These are phyloP conservation scores for Pseudogymnoascus sp. DNA, from an alignment of 2,329 filamentous ascomycete genomes.

Conservation along the genomic window DNA sequence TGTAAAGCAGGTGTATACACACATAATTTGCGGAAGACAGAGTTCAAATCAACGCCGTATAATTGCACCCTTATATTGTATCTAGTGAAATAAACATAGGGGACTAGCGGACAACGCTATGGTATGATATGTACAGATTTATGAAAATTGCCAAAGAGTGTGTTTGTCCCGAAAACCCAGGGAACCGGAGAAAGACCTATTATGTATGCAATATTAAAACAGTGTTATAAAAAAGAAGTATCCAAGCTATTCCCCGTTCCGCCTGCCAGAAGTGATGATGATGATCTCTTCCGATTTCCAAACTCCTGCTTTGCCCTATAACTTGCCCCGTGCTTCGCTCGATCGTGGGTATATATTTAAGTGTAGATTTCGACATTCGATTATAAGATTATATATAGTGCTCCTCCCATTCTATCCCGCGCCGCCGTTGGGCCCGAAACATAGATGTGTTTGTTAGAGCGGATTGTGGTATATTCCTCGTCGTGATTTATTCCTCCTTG, in stretches of 20 bases:
- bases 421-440: not conserved
- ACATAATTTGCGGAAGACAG: not conserved
- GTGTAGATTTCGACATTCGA: slow-evolving; percentile 8
- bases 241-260: not conserved
- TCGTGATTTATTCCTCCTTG: slow-evolving; percentile 1
- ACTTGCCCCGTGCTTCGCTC: slow-evolving; percentile 1
- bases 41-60: not conserved
- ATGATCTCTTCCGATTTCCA: not conserved
- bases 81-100: not conserved
- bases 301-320: slow-evolving; percentile 1
- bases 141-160: not conserved
- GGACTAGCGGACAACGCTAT: not conserved
- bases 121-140: not conserved
- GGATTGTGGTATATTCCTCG: not conserved
- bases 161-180: not conserved
- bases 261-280: slow-evolving; percentile 5
- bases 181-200: not conserved
- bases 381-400: slow-evolving; percentile 6
- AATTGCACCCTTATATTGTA: not conserved
- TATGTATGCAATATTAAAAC: slow-evolving; percentile 6
- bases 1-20: not conserved
- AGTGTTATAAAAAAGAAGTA: not conserved
- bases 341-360: slow-evolving; percentile 7
- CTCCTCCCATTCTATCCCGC: not conserved
- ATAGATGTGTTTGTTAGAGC: not conserved